These are phyloP conservation scores for Suillus luteus DNA, from an alignment of 768 basidiomycete genomes.

Conservation along the genomic window DNA sequence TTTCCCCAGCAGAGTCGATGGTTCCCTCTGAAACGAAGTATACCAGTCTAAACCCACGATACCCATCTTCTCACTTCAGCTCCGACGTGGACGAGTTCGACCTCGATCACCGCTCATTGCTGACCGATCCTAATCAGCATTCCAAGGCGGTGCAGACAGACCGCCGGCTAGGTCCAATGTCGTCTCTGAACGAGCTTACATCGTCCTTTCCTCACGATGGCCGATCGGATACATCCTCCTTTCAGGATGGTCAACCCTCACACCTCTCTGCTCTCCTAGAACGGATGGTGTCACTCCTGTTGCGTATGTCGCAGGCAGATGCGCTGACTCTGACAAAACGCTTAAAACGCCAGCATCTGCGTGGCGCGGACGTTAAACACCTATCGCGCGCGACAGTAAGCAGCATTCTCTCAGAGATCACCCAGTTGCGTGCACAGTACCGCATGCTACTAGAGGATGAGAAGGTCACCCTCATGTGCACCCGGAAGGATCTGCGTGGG, in stretches of 20 bases:
- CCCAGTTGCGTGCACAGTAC: conserved; percentile 71
- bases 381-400: conserved; percentile 82
- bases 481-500: conserved; percentile 77
- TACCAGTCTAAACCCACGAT: conserved; percentile 27
- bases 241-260: conserved; percentile 53
- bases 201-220: conserved; percentile 56
- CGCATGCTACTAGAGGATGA: conserved; percentile 76
- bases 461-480: conserved; percentile 58
- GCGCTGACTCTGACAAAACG: conserved; percentile 86
- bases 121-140: conserved; percentile 45
- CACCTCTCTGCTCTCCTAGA: conserved; percentile 59
- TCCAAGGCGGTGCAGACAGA: conserved; percentile 76
- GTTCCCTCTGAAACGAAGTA: conserved; percentile 28
- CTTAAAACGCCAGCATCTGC: conserved; percentile 86
- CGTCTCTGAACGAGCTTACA: conserved; percentile 37
- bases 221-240: conserved; percentile 75
- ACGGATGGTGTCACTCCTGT: conserved; percentile 63
- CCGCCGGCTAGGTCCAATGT: conserved; percentile 32
- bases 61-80: conserved; percentile 29
- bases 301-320: conserved; percentile 71
- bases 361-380: conserved; percentile 83
- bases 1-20: conserved; percentile 43
- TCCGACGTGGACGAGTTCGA: conserved; percentile 50
- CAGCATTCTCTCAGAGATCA: conserved; percentile 69
- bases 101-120: conserved; percentile 31